phyloP scores from a whole-genome alignment of 2,329 filamentous ascomycete genomes.

The Penicillium hesseltinei region DNA sequence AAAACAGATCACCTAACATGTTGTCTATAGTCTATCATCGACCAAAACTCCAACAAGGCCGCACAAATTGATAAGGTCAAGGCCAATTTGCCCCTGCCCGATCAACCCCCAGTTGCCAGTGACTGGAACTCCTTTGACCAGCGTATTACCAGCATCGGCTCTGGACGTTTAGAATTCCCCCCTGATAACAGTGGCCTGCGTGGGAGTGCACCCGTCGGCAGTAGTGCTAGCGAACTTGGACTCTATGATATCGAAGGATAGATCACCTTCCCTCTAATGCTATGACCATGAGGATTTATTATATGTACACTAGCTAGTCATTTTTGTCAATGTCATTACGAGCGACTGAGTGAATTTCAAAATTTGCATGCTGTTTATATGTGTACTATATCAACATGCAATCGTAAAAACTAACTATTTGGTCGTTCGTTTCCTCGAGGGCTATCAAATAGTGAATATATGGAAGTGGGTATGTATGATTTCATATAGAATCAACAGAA shows the following conservation, averaged over 20 bases:
- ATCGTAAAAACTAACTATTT: background rate
- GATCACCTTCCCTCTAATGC: conserved; percentile 60
- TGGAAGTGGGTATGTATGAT: background rate
- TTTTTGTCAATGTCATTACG: conserved; percentile 17
- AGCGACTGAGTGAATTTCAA: conserved; percentile 13
- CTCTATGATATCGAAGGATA: conserved; percentile 61
- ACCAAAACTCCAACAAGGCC: conserved; percentile 52
- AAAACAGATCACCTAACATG: background rate
- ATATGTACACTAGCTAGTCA: conserved; percentile 18
- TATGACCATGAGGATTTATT: conserved; percentile 30
- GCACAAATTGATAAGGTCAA: conserved; percentile 66
- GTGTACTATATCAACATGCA: background rate
- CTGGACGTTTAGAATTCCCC: conserved; percentile 56
- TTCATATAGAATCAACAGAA: background rate
- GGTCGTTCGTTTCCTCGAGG: background rate
- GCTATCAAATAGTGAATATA: background rate
- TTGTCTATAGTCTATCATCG: conserved; percentile 36
- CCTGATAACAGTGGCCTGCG: conserved; percentile 53
- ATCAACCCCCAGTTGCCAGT: conserved; percentile 71
- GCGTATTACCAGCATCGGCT: conserved; percentile 67
- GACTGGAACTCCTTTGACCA: conserved; percentile 75
- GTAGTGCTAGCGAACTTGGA: conserved; percentile 54
- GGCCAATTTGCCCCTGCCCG: conserved; percentile 74
- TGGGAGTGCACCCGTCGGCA: conserved; percentile 59
- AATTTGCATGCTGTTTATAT: background rate